These are phyloP conservation scores for Skeletonema marinoi DNA, from an alignment of 108 stramenopile species.

Conservation along the genomic window DNA sequence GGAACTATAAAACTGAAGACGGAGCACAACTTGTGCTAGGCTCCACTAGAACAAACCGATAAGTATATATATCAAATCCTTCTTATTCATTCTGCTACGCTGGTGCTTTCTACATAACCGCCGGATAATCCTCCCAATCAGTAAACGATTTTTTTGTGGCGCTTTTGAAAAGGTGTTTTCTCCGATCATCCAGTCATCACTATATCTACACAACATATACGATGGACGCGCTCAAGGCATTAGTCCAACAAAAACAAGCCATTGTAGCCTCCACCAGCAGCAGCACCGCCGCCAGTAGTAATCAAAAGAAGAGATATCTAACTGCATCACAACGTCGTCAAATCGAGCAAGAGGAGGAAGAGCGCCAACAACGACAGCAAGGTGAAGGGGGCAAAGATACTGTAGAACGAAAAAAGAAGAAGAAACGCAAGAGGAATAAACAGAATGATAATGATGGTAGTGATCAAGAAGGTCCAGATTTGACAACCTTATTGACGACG, in stretches of 20 bases:
- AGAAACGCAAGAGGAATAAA: background rate
- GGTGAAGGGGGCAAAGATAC: background rate
- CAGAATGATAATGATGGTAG: conserved; percentile 10
- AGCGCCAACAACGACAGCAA: background rate
- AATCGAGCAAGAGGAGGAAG: conserved; percentile 55
- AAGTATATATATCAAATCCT: too few species aligned
- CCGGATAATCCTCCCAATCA: too few species aligned
- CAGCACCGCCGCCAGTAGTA: background rate
- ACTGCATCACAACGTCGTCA: conserved; percentile 58
- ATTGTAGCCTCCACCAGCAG: background rate
- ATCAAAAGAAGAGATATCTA: conserved; percentile 38
- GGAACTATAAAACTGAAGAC: too few species aligned
- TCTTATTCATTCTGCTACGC: too few species aligned
- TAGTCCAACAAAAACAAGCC: background rate
- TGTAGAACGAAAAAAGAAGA: conserved; percentile 3
- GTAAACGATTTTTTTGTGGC: too few species aligned
- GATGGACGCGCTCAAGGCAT: background rate
- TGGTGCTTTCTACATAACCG: too few species aligned
- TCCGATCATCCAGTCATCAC: too few species aligned
- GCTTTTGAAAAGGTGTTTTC: too few species aligned
- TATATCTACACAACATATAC: too few species aligned
- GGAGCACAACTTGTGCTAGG: too few species aligned
- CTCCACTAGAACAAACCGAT: too few species aligned
- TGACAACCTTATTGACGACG: conserved; percentile 26
- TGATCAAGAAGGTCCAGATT: conserved; percentile 15